A percentile compares a stretch with the other conserved stretches of the same genome.
These are phyloP conservation scores for Boletellus sp. DNA, from an alignment of 768 basidiomycete species.

Conservation along the genomic window DNA sequence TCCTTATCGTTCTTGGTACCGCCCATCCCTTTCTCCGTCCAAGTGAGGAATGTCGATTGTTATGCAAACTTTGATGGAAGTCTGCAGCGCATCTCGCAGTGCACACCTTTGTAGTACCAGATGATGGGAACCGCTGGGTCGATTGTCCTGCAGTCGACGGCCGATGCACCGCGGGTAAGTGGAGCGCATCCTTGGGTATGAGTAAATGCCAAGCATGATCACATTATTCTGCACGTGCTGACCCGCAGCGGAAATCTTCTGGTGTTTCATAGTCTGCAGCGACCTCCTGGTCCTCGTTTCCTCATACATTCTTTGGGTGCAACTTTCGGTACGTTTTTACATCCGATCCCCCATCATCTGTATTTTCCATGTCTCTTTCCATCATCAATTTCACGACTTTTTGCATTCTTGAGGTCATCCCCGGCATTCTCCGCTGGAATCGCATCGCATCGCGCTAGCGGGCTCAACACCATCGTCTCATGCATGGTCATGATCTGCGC, in stretches of 20 bases:
- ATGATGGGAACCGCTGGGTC: constrained; percentile 26
- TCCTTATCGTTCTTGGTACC: constrained; percentile 9
- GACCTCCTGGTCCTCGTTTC: not conserved
- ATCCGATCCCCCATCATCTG: not conserved
- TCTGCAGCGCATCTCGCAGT: constrained; percentile 25
- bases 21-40: constrained; percentile 16
- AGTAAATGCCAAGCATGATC: no score
- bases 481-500: constrained; percentile 12
- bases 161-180: constrained; percentile 33
- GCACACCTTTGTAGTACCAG: constrained; percentile 19
- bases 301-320: constrained; percentile 8
- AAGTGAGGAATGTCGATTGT: constrained; percentile 32
- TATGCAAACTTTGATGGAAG: constrained; percentile 30
- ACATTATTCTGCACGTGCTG: no score
- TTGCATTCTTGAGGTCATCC: no score
- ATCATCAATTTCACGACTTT: no score
- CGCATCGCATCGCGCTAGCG: constrained; percentile 10
- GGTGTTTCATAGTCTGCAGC: constrained; percentile 33
- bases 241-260: no score
- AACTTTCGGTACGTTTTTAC: not conserved
- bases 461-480: constrained; percentile 5
- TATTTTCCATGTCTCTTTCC: no score
- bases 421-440: constrained; percentile 4
- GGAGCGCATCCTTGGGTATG: not conserved
- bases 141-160: constrained; percentile 26